These are phyloP conservation scores for Symbiodinium natans DNA, from an alignment of 73 alveolate species.

Conservation along the genomic window DNA sequence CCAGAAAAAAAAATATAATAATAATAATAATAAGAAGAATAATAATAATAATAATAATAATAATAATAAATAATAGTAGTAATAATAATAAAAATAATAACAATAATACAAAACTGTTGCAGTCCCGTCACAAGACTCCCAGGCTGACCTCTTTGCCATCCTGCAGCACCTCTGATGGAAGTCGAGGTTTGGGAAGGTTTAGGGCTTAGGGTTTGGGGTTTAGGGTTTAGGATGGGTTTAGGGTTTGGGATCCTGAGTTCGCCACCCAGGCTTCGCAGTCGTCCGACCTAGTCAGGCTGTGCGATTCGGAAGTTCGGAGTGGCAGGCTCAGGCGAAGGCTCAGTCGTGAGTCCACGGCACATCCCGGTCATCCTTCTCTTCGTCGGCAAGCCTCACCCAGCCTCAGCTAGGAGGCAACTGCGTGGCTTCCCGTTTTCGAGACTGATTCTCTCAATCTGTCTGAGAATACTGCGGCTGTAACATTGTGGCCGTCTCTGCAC, in stretches of 20 bases:
- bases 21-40: no score
- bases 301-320: no score
- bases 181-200: no score
- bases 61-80: no score
- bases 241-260: neutral
- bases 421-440: neutral
- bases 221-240: no score
- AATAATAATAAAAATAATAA: neutral
- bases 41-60: no score
- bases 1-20: neutral
- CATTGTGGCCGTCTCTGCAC: no score
- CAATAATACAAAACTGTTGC: neutral
- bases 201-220: no score
- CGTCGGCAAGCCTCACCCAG: slow-evolving; percentile 58
- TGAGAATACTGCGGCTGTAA: no score
- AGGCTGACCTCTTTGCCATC: slow-evolving; percentile 72
- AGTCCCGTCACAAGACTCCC: slow-evolving; percentile 24
- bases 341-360: neutral
- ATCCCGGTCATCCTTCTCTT: slow-evolving; percentile 43
- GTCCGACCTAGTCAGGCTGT: neutral
- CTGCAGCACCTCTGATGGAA: slow-evolving; percentile 43
- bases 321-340: neutral
- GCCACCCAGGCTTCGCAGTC: slow-evolving; percentile 56
- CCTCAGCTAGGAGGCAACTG: neutral
- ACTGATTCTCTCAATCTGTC: neutral